These are phyloP conservation scores for Graphium sp. DNA, from an alignment of 2,329 filamentous ascomycete species.

Conservation along the genomic window DNA sequence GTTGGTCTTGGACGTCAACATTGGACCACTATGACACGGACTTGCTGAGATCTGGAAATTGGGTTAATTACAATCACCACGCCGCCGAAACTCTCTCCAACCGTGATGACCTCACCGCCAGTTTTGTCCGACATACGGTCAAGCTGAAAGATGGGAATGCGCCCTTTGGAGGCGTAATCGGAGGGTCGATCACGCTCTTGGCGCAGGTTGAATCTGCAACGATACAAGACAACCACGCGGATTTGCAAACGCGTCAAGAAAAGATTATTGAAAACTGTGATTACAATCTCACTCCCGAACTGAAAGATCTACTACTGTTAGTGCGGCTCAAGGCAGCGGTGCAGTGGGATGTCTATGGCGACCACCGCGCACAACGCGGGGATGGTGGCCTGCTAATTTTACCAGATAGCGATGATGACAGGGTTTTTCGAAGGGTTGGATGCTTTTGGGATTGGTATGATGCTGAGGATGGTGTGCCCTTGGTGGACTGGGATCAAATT, in stretches of 20 bases:
- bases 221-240: not conserved
- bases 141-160: constrained; percentile 1
- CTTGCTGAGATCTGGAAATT: not conserved
- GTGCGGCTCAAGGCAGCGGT: too few relatives aligned
- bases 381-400: not conserved
- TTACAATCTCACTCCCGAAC: not conserved
- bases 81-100: not conserved
- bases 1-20: constrained; percentile 4
- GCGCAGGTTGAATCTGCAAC: not conserved
- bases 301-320: not conserved
- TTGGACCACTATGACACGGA: constrained; percentile 3
- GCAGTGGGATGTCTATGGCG: too few relatives aligned
- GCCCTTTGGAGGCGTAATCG: constrained; percentile 2
- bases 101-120: not conserved
- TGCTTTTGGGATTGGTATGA: constrained; percentile 4
- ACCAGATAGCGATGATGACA: not conserved
- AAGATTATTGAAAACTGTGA: not conserved
- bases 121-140: not conserved
- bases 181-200: constrained; percentile 2
- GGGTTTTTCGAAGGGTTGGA: constrained; percentile 1
- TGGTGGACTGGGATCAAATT: constrained; percentile 3
- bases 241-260: not conserved
- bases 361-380: too few relatives aligned
- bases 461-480: not conserved
- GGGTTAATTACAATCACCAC: constrained; percentile 1